phyloP scores from a whole-genome alignment of 2,329 filamentous ascomycete genomes.

The Cladophialophora yegresii region DNA sequence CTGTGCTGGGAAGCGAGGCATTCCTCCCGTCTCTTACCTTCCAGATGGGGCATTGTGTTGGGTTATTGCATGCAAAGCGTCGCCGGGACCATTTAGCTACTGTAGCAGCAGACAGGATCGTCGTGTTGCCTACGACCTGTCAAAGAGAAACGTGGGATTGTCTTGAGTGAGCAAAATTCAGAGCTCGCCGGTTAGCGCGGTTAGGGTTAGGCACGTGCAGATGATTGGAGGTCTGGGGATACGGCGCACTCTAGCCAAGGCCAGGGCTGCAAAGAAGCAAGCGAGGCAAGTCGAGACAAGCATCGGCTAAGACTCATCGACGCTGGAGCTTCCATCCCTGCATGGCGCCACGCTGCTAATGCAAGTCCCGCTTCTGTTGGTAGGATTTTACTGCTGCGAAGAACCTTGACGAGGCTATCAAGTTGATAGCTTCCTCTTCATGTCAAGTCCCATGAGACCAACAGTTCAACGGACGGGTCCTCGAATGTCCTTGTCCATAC shows the following conservation, averaged over 20 bases:
- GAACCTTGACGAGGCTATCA: background rate
- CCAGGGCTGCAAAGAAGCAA: background rate
- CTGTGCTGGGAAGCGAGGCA: background rate
- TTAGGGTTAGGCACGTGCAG: constrained; percentile 6
- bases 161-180: constrained; percentile 5
- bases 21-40: background rate
- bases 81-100: background rate
- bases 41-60: background rate
- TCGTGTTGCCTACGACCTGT: constrained; percentile 6
- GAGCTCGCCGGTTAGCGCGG: background rate
- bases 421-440: background rate
- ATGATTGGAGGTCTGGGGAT: constrained; percentile 4
- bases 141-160: constrained; percentile 20
- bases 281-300: constrained; percentile 7
- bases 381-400: background rate
- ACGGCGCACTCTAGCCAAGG: background rate
- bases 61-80: background rate
- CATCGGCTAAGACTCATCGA: constrained; percentile 14
- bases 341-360: constrained; percentile 2
- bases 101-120: background rate
- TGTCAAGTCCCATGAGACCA: background rate
- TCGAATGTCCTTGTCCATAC: background rate
- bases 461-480: background rate
- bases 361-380: background rate
- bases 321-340: background rate